These are phyloP conservation scores for Psidium guajava DNA, from an alignment of 345 rosid species.

Conservation along the genomic window DNA sequence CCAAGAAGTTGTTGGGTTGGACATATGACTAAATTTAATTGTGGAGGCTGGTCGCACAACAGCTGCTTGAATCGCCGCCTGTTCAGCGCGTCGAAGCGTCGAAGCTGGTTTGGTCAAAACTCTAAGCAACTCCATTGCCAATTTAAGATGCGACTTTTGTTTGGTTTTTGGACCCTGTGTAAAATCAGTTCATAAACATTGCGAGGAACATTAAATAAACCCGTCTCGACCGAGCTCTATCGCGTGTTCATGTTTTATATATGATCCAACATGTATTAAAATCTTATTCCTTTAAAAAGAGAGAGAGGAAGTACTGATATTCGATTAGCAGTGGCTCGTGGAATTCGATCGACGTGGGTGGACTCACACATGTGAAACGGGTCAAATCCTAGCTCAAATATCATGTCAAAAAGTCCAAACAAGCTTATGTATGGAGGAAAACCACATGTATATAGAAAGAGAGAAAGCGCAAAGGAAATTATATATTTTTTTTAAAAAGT, in stretches of 20 bases:
- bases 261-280: neutral
- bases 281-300: neutral
- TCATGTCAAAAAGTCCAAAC: neutral
- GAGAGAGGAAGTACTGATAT: neutral
- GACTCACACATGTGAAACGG: rapidly evolving
- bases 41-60: neutral
- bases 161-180: neutral
- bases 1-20: neutral
- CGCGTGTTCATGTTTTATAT: neutral
- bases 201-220: neutral
- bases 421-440: neutral
- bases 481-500: too few species aligned
- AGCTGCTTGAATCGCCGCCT: neutral
- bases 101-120: neutral
- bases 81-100: neutral
- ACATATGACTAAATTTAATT: neutral
- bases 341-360: neutral
- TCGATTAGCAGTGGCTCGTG: rapidly evolving
- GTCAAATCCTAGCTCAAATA: neutral
- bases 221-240: neutral
- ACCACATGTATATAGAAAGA: rapidly evolving
- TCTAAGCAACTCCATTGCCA: neutral
- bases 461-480: too few species aligned
- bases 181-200: neutral
- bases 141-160: neutral